These are phyloP conservation scores for Cymbomonas tetramitiformis DNA, from an alignment of 139 green algal genomes.

Conservation along the genomic window DNA sequence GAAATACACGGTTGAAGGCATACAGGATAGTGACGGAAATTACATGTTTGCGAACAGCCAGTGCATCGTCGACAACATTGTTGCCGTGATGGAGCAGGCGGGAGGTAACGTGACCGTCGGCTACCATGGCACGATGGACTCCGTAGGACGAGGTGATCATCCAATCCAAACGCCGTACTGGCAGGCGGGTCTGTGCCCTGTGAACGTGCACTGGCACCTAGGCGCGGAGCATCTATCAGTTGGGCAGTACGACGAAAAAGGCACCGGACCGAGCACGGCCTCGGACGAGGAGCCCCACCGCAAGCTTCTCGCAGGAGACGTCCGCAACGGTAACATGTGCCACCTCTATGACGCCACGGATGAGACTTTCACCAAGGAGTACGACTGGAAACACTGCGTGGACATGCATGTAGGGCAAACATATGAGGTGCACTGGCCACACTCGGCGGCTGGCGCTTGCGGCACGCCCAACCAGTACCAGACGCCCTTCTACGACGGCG, in stretches of 20 bases:
- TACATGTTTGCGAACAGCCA: no score
- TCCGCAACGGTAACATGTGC: slow-evolving; percentile 5
- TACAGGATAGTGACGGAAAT: no score
- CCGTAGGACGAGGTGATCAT: background rate
- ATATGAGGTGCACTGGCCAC: slow-evolving; percentile 18
- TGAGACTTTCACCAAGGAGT: background rate
- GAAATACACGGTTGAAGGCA: no score
- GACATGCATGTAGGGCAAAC: slow-evolving; percentile 12
- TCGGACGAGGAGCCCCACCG: background rate
- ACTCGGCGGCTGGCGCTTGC: slow-evolving; percentile 1
- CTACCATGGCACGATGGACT: background rate
- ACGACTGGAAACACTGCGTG: slow-evolving; percentile 19
- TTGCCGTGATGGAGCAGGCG: slow-evolving; percentile 10
- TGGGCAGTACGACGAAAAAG: slow-evolving; percentile 13
- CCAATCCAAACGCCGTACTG: background rate
- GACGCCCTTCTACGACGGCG: slow-evolving; percentile 13
- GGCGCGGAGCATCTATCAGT: slow-evolving; percentile 13
- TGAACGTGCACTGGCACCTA: slow-evolving; percentile 21
- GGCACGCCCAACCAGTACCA: background rate
- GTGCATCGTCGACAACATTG: background rate
- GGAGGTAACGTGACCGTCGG: slow-evolving; percentile 13
- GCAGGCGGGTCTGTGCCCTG: slow-evolving; percentile 1
- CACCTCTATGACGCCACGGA: background rate
- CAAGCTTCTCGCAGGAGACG: background rate
- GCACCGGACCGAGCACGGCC: background rate